Base-by-base conservation (phyloP, 2,329 filamentous ascomycete genomes). In the Colletotrichum liriopes region DNA sequence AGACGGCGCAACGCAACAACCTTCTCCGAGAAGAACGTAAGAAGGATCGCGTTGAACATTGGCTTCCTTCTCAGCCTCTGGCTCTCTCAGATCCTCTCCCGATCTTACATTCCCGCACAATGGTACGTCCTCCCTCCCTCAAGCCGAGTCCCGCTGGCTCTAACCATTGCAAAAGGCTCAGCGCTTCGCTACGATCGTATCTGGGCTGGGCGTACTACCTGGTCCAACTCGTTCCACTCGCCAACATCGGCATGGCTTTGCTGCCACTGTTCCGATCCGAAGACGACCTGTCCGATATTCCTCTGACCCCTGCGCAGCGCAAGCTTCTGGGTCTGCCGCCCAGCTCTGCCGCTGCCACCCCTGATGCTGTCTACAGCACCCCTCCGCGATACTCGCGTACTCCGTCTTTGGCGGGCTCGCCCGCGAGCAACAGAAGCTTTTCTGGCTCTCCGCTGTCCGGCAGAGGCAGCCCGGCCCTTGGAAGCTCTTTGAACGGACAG, bases 261-360 rank as follows among this genome's bases (percentile, higher is more conserved):
- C 85, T 91, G 56, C 96, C 96, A 2, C 88, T 98, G 16, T 82
- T 94, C 77, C 89, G 92, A 74, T 87, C 88, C 54, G 87, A 87
- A 76, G 96, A 98, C 81, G 89, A 95, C 74, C 88, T 98, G 74
- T 86, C 91, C 81, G 96, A 99, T 81, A 97, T 99, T 62, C 91
- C 96, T 73, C 89, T 99, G 75, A 98, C 96, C 0, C 92, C 94
- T n/a, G 91, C 92, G 16, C 96, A 98, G 85, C 93, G 96, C 73
- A 88, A 92, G 74, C 89, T 98, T 18, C 90, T 99, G 63, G 95
- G 95, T 59, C 90, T 99, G 4, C 89, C 92, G 49, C 92, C 94
- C 3, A 90, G 87, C 71, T 86, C 88, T 3, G 82, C 84, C 2
- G 85, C 89, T 3, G 89, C 93, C 0, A 93, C 92, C 0, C 92